Evolutionary conservation across 2,329 filamentous ascomycete genomes (phyloP).

Genomic region (Ophiostoma ulmi): DNA sequence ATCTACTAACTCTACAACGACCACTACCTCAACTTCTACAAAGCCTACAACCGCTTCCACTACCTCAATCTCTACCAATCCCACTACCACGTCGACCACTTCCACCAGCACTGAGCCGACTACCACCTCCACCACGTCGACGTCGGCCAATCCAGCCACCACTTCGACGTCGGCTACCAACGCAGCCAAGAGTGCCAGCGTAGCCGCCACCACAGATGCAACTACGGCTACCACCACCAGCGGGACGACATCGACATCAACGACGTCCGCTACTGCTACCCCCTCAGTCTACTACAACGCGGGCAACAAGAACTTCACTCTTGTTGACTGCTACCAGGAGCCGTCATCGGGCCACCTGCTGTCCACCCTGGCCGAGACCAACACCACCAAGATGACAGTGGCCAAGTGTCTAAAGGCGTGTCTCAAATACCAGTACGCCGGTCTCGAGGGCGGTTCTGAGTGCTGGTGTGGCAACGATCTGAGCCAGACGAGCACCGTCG

Average conservation of each 20-base stretch:
- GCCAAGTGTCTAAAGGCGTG: constrained; percentile 33
- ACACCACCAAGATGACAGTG: constrained; percentile 32
- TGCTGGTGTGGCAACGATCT: constrained; percentile 39
- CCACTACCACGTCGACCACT: background rate
- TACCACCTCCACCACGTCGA: background rate
- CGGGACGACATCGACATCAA: background rate
- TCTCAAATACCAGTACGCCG: constrained; percentile 35
- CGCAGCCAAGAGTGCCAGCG: background rate
- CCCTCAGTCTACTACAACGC: constrained; percentile 14
- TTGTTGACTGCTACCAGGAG: constrained; percentile 28
- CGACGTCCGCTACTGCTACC: background rate
- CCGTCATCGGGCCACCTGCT: constrained; percentile 27
- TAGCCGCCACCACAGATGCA: background rate
- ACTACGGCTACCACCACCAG: background rate
- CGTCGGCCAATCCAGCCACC: no score
- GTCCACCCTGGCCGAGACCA: constrained; percentile 15
- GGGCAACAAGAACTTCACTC: constrained; percentile 28
- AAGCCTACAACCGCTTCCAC: no score
- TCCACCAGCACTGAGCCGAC: background rate
- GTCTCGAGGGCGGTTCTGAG: constrained; percentile 38
- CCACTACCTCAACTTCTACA: background rate
- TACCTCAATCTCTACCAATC: no score
- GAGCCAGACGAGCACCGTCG: constrained; percentile 16
- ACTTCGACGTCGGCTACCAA: background rate
- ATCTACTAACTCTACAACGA: background rate